phyloP scores from a whole-genome alignment of 2,329 filamentous ascomycete genomes.

The Beauveria pseudobassiana region DNA sequence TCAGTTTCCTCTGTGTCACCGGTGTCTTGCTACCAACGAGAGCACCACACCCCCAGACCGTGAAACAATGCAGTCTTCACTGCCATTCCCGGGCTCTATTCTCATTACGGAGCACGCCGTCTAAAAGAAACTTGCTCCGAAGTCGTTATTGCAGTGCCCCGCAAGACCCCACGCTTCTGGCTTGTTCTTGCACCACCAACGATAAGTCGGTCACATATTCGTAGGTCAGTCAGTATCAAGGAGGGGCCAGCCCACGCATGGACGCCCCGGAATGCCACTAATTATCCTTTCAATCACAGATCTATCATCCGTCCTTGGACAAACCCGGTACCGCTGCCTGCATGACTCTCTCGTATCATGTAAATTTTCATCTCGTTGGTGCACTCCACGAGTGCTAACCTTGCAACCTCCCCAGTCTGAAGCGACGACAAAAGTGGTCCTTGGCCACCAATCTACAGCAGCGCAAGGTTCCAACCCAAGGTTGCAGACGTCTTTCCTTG shows the following conservation, averaged over 20 bases:
- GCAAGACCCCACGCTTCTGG: slow-evolving; percentile 4
- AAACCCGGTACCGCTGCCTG: not conserved
- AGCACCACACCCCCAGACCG: not conserved
- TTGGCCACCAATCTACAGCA: not conserved
- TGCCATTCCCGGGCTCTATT: not conserved
- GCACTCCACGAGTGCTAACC: slow-evolving; percentile 8
- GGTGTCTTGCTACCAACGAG: not conserved
- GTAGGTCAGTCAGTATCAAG: slow-evolving; percentile 8
- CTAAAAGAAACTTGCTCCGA: slow-evolving; percentile 1
- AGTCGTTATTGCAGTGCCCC: slow-evolving; percentile 5
- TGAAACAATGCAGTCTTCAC: not conserved
- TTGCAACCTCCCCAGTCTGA: slow-evolving; percentile 4
- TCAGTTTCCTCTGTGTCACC: not conserved
- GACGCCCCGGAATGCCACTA: slow-evolving; percentile 8
- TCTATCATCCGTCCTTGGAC: slow-evolving; percentile 1
- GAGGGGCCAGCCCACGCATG: slow-evolving; percentile 4
- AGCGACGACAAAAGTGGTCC: slow-evolving; percentile 9
- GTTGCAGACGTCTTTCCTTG: slow-evolving; percentile 3
- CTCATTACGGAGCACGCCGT: slow-evolving; percentile 1
- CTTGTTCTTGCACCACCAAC: slow-evolving; percentile 4
- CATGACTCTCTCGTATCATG: slow-evolving; percentile 5
- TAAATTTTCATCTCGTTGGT: not conserved
- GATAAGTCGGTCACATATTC: slow-evolving; percentile 2
- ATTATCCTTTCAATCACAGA: slow-evolving; percentile 7
- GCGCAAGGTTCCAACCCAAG: not conserved